These are phyloP conservation scores for Fraxinus quadrangulata DNA, from an alignment of 257 asterid genomes.

Conservation along the genomic window DNA sequence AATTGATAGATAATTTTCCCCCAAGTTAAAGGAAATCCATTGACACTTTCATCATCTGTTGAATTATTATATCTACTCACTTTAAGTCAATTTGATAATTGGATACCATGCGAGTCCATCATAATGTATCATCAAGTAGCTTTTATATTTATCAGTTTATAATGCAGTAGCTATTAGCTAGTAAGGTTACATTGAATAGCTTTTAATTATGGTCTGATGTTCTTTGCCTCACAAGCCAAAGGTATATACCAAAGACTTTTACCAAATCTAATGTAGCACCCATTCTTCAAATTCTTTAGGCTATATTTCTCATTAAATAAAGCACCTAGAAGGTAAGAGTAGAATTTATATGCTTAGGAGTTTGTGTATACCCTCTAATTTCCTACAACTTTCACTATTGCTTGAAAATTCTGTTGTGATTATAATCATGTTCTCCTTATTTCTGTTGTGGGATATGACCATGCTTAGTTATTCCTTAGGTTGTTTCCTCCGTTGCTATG, in stretches of 20 bases:
- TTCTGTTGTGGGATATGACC: not conserved
- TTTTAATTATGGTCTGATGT: not conserved
- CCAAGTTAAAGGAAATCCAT: not conserved
- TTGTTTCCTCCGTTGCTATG: not conserved
- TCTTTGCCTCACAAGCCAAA: not conserved
- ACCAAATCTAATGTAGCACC: not conserved
- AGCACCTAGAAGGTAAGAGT: not conserved
- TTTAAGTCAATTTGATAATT: not conserved
- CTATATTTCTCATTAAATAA: conserved; percentile 1
- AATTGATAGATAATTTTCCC: not conserved
- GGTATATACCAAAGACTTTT: not conserved
- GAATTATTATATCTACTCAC: not conserved
- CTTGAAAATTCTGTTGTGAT: not conserved
- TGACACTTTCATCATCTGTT: conserved; percentile 1
- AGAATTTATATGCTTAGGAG: not conserved
- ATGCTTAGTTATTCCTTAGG: not conserved
- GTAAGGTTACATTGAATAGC: not conserved
- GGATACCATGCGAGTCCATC: not conserved
- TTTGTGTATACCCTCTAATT: not conserved
- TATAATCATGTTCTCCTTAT: not conserved
- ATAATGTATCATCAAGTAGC: not conserved
- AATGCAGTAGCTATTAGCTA: not conserved
- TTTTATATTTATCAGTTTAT: not conserved
- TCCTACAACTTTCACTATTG: not conserved
- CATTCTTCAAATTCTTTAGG: conserved; percentile 1